Percentiles rank a stretch among this genome's conserved stretches.
phyloP scores from a whole-genome alignment of 2,329 filamentous ascomycete genomes.

The Septoria linicola region DNA sequence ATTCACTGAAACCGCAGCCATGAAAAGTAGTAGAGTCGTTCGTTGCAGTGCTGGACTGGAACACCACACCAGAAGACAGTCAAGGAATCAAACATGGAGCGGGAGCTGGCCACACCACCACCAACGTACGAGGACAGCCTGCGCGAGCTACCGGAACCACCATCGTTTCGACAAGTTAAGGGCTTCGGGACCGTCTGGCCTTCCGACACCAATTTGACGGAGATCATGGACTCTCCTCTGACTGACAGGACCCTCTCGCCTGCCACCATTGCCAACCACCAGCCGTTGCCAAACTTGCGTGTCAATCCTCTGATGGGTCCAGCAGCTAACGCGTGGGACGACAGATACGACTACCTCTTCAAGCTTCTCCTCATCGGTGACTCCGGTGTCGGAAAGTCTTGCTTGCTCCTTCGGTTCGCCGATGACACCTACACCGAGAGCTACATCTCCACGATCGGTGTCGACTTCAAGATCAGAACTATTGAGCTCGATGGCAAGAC shows the following conservation, averaged over 20 bases:
- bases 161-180: not conserved
- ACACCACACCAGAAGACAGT: no score
- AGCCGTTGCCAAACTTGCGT: not conserved
- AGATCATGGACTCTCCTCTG: no score
- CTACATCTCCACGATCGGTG: slow-evolving; percentile 99
- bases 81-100: not conserved
- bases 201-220: not conserved
- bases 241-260: not conserved
- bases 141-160: not conserved
- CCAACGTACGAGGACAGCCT: slow-evolving; percentile 4
- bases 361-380: slow-evolving; percentile 99
- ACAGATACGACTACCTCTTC: slow-evolving; percentile 99
- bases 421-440: slow-evolving; percentile 99
- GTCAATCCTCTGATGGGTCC: not conserved
- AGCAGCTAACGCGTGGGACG: not conserved
- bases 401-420: slow-evolving; percentile 93
- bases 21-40: not conserved
- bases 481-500: slow-evolving; percentile 99
- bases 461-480: slow-evolving; percentile 99
- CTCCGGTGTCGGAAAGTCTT: slow-evolving; percentile 99
- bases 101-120: not conserved
- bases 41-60: no score
- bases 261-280: not conserved
- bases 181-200: slow-evolving; percentile 3
- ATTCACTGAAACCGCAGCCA: not conserved